Conservation (phyloP, 2,329 filamentous ascomycete species). For the Fusarium buharicum region DNA sequence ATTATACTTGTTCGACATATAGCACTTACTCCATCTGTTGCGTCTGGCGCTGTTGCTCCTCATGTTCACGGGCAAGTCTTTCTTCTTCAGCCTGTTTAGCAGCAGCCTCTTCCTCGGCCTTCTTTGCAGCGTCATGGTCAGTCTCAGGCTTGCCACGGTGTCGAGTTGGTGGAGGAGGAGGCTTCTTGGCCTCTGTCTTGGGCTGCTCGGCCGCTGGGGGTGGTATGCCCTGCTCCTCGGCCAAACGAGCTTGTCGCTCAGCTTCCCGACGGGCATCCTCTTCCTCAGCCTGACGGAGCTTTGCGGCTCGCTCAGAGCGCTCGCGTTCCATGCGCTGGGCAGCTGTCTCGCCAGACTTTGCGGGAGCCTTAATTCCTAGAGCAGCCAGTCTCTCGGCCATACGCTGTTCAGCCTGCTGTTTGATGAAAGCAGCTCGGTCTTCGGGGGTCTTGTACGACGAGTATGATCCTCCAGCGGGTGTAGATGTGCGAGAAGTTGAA, state of each 20-base stretch:
- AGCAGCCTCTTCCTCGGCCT: slow-evolving; percentile 66
- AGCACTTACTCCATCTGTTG: slow-evolving; percentile 82
- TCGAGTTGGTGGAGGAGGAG: slow-evolving; percentile 82
- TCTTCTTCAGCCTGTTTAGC: slow-evolving; percentile 73
- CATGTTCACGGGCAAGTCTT: slow-evolving; percentile 75
- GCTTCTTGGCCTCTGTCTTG: slow-evolving; percentile 67
- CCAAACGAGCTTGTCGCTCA: slow-evolving; percentile 84
- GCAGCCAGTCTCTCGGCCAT: slow-evolving; percentile 97
- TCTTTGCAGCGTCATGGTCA: slow-evolving; percentile 65
- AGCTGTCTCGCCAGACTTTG: slow-evolving; percentile 81
- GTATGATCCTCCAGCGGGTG: slow-evolving; percentile 72
- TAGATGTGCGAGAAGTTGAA: slow-evolving; percentile 63
- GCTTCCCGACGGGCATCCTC: slow-evolving; percentile 90
- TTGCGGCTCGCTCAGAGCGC: slow-evolving; percentile 85
- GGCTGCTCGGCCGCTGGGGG: slow-evolving; percentile 62
- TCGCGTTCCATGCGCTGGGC: slow-evolving; percentile 90
- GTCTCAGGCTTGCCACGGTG: slow-evolving; percentile 72
- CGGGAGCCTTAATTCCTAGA: slow-evolving; percentile 85
- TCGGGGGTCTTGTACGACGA: slow-evolving; percentile 89
- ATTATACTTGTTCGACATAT: neutral
- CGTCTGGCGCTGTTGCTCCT: slow-evolving; percentile 78
- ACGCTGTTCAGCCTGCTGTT: slow-evolving; percentile 94
- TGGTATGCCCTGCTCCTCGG: slow-evolving; percentile 76
- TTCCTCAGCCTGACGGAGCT: slow-evolving; percentile 88
- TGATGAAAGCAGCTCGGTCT: slow-evolving; percentile 94